Base-by-base conservation (phyloP, 345 rosid species). In the Corymbia maculata region DNA sequence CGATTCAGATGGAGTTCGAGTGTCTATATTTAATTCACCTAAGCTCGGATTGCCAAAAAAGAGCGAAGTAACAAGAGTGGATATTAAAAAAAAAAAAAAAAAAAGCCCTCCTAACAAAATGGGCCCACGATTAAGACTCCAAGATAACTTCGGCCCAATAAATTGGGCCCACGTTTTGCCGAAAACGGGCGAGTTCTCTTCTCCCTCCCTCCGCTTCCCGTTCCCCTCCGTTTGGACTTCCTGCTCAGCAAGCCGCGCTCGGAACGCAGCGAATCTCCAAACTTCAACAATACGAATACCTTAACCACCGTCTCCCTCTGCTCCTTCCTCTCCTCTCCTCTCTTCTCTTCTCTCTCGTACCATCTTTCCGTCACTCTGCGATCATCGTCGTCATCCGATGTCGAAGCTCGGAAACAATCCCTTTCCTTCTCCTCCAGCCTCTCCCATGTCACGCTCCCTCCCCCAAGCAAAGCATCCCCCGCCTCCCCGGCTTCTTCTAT, bases 391-490 rank as follows among this genome's bases (percentile, higher is more conserved):
- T 52, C 86, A 45, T 50, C 85, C n/a, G 85, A 82, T 88, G 53
- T 59, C 30, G 85, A 51, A 79, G 92, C 64, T 85, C 87, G 30
- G 75, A 92, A 93, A 92, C 95, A 91, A 95, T 96, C 94, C 99
- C 92, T 95, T 95, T 86, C 95, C 97, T 88, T 93, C 86, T 87
- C 84, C 91, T 86, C 86, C 89, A 90, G 86, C 75, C 88, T 94
- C 93, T 91, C 91, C 90, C 91, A 88, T 89, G 94, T 90, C 91
- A 85, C 80, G 57, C 80, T 89, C 88, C 22, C 90, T 90, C 89
- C 92, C 89, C 91, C 19, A 91, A 92, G 91, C 84, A 93, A 95
- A 93, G 94, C 88, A 93, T 85, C 94, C 88, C 49, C 88, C 66
- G 32, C 13, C 85, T 36, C 42, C 42, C 42, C 42, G 42, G 42